Conservation (phyloP, 768 basidiomycete species). For the Pisolithus albus region DNA sequence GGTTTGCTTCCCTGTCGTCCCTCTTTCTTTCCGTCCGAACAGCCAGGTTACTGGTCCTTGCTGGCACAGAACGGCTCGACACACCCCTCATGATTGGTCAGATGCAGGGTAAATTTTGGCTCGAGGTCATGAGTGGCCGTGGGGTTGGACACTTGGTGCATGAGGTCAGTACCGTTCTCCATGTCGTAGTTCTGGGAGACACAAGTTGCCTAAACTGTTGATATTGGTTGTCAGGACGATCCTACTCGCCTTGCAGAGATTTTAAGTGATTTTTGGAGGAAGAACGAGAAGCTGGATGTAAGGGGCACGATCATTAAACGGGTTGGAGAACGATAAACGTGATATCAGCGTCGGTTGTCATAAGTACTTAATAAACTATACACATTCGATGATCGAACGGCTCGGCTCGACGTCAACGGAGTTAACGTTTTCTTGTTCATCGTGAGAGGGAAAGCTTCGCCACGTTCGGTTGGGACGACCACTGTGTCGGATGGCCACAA, state of each 20-base stretch:
- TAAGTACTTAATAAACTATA: too few relatives aligned
- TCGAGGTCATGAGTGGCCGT: conserved; percentile 61
- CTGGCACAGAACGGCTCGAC: conserved; percentile 90
- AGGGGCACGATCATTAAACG: conserved; percentile 44
- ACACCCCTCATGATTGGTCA: conserved; percentile 93
- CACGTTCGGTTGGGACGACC: too few relatives aligned
- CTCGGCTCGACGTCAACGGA: too few relatives aligned
- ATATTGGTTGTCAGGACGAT: conserved; percentile 58
- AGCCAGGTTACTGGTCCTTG: conserved; percentile 83
- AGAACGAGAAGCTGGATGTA: conserved; percentile 72
- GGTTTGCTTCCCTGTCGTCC: conserved; percentile 82
- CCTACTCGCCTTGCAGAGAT: conserved; percentile 75
- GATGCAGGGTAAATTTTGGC: conserved; percentile 95
- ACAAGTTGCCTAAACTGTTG: background rate
- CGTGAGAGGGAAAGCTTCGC: too few relatives aligned
- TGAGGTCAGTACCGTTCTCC: conserved; percentile 51
- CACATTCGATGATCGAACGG: too few relatives aligned
- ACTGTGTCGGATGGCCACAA: too few relatives aligned
- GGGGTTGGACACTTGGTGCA: conserved; percentile 93
- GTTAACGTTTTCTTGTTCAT: too few relatives aligned
- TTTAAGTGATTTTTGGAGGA: conserved; percentile 82
- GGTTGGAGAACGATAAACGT: conserved; percentile 41
- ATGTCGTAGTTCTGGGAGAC: conserved; percentile 1
- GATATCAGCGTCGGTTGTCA: background rate
- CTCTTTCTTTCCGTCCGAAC: conserved; percentile 71